Conservation (phyloP, 2,329 filamentous ascomycete species). For the Sphaerostilbella broomeana region DNA sequence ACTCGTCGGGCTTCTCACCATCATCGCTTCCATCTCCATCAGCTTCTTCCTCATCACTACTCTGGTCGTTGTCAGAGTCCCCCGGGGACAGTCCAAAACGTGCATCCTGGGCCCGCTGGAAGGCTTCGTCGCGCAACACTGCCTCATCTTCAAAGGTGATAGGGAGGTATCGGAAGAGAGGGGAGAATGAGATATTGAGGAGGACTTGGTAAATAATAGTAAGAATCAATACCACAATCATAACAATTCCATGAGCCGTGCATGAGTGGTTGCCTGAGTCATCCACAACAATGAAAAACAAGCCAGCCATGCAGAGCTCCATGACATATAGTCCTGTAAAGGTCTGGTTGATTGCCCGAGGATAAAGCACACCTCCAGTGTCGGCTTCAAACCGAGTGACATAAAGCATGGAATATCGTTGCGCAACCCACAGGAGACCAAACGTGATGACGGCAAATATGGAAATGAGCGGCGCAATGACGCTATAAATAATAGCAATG, state of each 20-base stretch:
- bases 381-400: constrained; percentile 85
- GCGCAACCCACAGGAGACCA: constrained; percentile 82
- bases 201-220: constrained; percentile 74
- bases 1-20: constrained; percentile 18
- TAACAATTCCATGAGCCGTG: constrained; percentile 71
- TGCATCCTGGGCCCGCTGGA: constrained; percentile 68
- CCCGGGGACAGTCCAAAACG: constrained; percentile 57
- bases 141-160: constrained; percentile 96
- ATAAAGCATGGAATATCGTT: constrained; percentile 95
- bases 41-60: constrained; percentile 33
- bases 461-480: constrained; percentile 84
- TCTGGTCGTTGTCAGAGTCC: constrained; percentile 44
- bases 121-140: constrained; percentile 81
- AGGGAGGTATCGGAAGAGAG: constrained; percentile 80
- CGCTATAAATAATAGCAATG: constrained; percentile 81
- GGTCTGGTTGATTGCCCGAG: constrained; percentile 86
- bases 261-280: constrained; percentile 50
- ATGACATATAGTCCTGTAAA: constrained; percentile 94
- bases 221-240: constrained; percentile 67
- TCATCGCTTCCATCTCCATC: constrained; percentile 27
- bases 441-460: constrained; percentile 94
- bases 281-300: constrained; percentile 75
- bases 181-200: constrained; percentile 76
- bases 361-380: constrained; percentile 88
- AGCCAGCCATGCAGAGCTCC: constrained; percentile 80